Evolutionary conservation across 352 stramenopile species (phyloP), one percentile per base, ranked within the genome.

Genomic region (Phytophthora megakarya): DNA sequence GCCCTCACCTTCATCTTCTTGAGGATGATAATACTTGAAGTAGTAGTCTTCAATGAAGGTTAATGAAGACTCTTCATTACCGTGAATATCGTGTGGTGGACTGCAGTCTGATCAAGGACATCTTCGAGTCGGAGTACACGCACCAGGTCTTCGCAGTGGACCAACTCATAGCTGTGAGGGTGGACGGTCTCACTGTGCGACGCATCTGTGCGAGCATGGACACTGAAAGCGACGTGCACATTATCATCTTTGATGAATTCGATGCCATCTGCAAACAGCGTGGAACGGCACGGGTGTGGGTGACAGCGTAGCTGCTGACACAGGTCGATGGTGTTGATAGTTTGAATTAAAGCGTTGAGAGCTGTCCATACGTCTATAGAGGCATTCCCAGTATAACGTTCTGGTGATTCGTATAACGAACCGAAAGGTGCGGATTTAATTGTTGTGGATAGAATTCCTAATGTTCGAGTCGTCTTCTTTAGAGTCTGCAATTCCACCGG

Each of bases 241-340:
- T 99, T 71, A 98, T 99, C 72, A 99, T 99, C 72, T 98, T 99
- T 67, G 98, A 99, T 79, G 98, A 99, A 77, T 99, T 99, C 76
- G 98, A 99, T 83, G 97, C 98, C 30, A 99, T 99, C 76, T 99
- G 96, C 74, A 99, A 99, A 73, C 66, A 91, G 46, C 92, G 98
- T 76, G 98, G 98, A 96, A 98, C 67, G 87, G 96, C 50, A 99
- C 97, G 3, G 97, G 97, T 39, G 97, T 99, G 23, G 90, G 88
- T 23, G 97, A 99, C 75, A 98, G 87, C 12, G 97, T 99, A 15
- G 98, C 74, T 99, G 22, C 84, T 99, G 33, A 98, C 95, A 30
- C 99, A 99, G 77, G 99, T 99, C 68, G 98, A 99, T 83, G 98
- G 98, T 72, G 97, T 99, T 37, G 96, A 99, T 75, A 97, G 93